Evolutionary conservation across 2,329 filamentous ascomycete species (phyloP), one percentile per base, ranked within the genome.

Genomic region (Blastomyces emzantsi): DNA sequence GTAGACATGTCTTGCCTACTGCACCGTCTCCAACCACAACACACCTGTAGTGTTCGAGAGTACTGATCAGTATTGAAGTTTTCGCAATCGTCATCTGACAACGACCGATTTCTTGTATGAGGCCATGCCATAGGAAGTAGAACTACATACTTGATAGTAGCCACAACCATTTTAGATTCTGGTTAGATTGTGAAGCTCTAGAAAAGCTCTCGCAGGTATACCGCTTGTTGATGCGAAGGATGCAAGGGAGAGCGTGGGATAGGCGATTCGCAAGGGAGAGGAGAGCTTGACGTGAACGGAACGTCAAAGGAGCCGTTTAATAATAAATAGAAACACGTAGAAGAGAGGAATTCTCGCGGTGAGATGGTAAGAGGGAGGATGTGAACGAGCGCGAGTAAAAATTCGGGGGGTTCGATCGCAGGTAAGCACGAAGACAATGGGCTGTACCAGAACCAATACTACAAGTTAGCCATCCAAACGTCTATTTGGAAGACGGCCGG

Each of bases 11-110:
- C 85, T 99, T 99, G 78, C 94, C 94, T 71, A 99, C 94, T 69
- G 94, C 94, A 92, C 94, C 94, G 79, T 99, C 94, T 77, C 94
- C 94, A 73, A 99, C 94, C 71, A 99, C 94, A 74, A 99, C 94
- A 81, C 94, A 99, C 81, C 94, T 99, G 70, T 58, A 66, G 63
- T 62, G 8, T 57, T 57, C 17, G 54, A 55, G 22, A 33, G 1
- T 1, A 30, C 30, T 11, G 25, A 47, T 60, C 41, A 60, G 57
- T 28, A 60, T 28, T 28, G 22, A 51, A 43, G 7, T 13, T 22
- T 43, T 28, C n/a, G 36, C 33, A 56, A 49, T 55, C 63, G 47
- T 51, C 30, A 52, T 66, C 67, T 67, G 70, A 70, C 65, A 71
- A 13, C 45, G 11, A 8, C 15, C 25, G 49, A 39, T 33, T 47